A percentile compares a stretch with the other conserved stretches of the same genome.
These are phyloP conservation scores for Pseudogymnoascus sp. DNA, from an alignment of 2,329 filamentous ascomycete genomes.

Conservation along the genomic window DNA sequence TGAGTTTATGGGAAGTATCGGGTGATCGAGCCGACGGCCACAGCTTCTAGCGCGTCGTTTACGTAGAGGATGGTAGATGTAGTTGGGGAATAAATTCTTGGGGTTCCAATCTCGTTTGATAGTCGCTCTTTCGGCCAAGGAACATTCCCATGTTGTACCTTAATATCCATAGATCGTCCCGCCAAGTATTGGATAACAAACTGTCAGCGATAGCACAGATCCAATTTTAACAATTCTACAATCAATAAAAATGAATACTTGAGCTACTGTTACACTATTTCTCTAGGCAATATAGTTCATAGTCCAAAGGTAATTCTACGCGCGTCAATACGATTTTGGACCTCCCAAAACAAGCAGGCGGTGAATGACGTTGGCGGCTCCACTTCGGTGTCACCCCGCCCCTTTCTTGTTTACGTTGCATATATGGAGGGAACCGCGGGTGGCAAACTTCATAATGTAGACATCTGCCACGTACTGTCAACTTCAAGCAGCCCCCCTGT, in stretches of 20 bases:
- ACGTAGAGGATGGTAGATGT: background rate
- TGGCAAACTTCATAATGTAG: background rate
- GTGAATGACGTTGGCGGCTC: conserved; percentile 9
- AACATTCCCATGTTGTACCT: conserved; percentile 5
- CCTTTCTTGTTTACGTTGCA: background rate
- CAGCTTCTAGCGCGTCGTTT: background rate
- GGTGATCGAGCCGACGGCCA: background rate
- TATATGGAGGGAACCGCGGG: background rate
- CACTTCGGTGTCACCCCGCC: conserved; percentile 2
- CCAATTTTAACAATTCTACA: conserved; percentile 4
- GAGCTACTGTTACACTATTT: background rate
- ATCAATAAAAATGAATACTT: background rate
- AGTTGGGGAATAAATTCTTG: background rate
- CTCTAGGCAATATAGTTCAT: background rate
- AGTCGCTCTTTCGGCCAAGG: conserved; percentile 7
- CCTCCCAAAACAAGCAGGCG: conserved; percentile 3
- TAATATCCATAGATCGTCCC: conserved; percentile 1
- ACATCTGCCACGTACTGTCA: background rate
- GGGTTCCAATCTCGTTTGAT: conserved; percentile 9
- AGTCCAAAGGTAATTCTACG: background rate
- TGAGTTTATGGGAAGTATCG: background rate
- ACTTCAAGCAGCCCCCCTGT: background rate
- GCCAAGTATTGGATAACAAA: conserved; percentile 7
- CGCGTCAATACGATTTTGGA: background rate
- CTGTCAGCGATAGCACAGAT: conserved; percentile 2